Evolutionary conservation across 495 filamentous ascomycete genomes (phyloP).

Genomic region (Cudoniella acicularis): DNA sequence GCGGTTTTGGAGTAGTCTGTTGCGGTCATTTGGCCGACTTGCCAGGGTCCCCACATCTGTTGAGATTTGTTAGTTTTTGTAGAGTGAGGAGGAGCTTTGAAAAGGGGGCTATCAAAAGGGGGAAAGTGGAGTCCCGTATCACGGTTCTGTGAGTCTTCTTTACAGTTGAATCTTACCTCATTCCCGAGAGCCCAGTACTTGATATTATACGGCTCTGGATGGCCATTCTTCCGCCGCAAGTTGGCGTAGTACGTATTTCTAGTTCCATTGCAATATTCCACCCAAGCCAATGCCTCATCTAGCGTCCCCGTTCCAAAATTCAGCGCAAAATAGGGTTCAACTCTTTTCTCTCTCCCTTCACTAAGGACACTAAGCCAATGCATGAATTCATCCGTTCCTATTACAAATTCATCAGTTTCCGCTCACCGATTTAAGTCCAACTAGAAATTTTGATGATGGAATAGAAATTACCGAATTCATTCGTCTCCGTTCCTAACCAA

Average conservation of each 20-base stretch:
- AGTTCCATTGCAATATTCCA: constrained; percentile 76
- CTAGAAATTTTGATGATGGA: not conserved
- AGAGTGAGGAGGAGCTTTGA: not conserved
- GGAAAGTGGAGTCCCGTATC: too few species aligned
- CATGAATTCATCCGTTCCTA: constrained; percentile 73
- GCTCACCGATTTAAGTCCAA: too few species aligned
- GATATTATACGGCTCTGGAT: constrained; percentile 67
- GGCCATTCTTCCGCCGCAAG: constrained; percentile 66
- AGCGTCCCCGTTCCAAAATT: constrained; percentile 77
- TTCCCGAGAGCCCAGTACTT: constrained; percentile 64
- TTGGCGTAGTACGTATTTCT: constrained; percentile 76
- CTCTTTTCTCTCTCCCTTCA: constrained; percentile 31
- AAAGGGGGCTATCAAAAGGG: too few species aligned
- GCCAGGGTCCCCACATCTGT: constrained; percentile 73
- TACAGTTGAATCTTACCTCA: too few species aligned
- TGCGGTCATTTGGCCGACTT: constrained; percentile 70
- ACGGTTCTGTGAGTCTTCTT: too few species aligned
- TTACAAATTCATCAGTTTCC: not conserved
- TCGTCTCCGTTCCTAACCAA: constrained; percentile 70
- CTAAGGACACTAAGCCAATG: constrained; percentile 67
- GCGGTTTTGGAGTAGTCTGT: constrained; percentile 73
- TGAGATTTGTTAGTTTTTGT: constrained; percentile 34
- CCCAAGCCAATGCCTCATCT: constrained; percentile 72
- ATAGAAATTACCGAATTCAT: constrained; percentile 56
- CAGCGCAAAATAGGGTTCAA: constrained; percentile 70